These are phyloP conservation scores for Durotheca rogersii DNA, from an alignment of 495 filamentous ascomycete species.

Conservation along the genomic window DNA sequence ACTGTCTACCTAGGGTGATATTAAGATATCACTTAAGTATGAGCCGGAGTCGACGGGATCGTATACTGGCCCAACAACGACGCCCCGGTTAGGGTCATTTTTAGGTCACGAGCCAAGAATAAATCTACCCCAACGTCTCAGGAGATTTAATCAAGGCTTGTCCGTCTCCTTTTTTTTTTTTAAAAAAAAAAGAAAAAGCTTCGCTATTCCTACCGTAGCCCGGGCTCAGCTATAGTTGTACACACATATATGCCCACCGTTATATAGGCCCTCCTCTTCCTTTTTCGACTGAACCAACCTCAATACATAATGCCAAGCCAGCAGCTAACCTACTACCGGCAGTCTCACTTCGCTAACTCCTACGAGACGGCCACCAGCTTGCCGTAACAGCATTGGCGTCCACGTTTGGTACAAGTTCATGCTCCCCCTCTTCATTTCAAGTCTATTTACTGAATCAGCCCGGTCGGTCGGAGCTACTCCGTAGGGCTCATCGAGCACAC, in stretches of 20 bases:
- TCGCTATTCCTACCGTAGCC: conserved; percentile 11
- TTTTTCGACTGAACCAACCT: conserved; percentile 5
- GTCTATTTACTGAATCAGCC: conserved; percentile 23
- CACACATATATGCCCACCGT: background rate
- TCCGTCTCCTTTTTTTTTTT: no score
- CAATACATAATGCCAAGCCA: conserved; percentile 17
- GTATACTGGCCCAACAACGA: conserved; percentile 11
- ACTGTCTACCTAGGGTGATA: conserved; percentile 22
- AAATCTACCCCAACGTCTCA: background rate
- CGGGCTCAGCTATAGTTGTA: conserved; percentile 11
- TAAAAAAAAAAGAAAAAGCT: no score
- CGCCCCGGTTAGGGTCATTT: background rate
- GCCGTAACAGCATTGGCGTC: background rate
- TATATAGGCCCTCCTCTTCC: background rate
- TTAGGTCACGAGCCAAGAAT: conserved; percentile 19
- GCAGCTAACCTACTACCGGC: conserved; percentile 13
- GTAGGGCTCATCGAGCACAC: no score
- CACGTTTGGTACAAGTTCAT: background rate
- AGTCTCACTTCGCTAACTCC: background rate
- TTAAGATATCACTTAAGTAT: conserved; percentile 20
- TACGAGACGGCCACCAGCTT: conserved; percentile 8
- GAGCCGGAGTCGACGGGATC: conserved; percentile 17
- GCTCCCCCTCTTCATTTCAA: conserved; percentile 17
- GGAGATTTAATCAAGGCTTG: conserved; percentile 8
- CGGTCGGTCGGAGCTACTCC: conserved; percentile 24